Evolutionary conservation across 805 yeast species (phyloP).

Genomic region (Gaillardinia entomophila): DNA sequence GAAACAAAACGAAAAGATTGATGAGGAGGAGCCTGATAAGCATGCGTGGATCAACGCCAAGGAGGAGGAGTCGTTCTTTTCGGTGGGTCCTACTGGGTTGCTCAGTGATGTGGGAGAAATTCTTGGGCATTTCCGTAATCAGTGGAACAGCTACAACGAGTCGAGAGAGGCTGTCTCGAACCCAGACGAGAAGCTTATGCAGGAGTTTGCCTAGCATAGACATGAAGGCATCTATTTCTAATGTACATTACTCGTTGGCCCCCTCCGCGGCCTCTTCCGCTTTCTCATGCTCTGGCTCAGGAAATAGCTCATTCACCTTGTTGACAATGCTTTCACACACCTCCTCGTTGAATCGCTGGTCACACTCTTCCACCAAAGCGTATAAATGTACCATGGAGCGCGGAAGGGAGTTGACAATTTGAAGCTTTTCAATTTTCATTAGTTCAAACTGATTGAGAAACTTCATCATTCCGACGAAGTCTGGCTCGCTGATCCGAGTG

Average conservation of each 20-base stretch:
- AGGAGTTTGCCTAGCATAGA: no score
- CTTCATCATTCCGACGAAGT: slow-evolving; percentile 34
- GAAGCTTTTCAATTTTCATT: slow-evolving; percentile 79
- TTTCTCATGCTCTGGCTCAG: slow-evolving; percentile 26
- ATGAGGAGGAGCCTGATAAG: slow-evolving; percentile 17
- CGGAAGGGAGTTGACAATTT: slow-evolving; percentile 78
- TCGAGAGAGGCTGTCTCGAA: no score
- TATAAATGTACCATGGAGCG: slow-evolving; percentile 72
- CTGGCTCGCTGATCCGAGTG: slow-evolving; percentile 13
- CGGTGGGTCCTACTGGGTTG: slow-evolving; percentile 70
- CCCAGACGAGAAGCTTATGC: no score
- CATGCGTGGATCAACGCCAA: slow-evolving; percentile 48
- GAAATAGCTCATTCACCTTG: slow-evolving; percentile 50
- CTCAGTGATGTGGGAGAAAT: slow-evolving; percentile 58
- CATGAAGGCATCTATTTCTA: no score
- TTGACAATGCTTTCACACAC: slow-evolving; percentile 55
- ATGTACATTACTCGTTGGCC: no score
- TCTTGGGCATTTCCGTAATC: slow-evolving; percentile 41
- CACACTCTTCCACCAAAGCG: slow-evolving; percentile 88
- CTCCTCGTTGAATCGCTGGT: slow-evolving; percentile 70
- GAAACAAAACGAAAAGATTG: slow-evolving; percentile 30
- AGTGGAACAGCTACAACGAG: slow-evolving; percentile 18
- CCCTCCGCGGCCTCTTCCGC: slow-evolving; percentile 18
- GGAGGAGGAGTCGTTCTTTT: slow-evolving; percentile 36
- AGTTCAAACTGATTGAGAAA: slow-evolving; percentile 48